Evolutionary conservation across 371 early-diverging fungal species (phyloP), one percentile per base, ranked within the genome.

Genomic region (Mortierella polycephala): DNA sequence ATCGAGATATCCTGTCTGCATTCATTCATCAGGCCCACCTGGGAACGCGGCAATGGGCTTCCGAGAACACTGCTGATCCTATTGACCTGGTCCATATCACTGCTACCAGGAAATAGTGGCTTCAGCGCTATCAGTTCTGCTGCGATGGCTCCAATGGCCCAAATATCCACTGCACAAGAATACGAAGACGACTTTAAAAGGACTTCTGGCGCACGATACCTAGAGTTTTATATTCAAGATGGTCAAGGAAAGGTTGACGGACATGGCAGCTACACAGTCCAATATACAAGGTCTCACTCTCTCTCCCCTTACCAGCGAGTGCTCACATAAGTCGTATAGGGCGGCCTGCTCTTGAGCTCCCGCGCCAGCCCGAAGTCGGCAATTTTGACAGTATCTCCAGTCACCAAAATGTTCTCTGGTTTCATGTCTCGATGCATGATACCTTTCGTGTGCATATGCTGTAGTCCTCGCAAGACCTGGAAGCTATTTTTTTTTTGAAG

Each of bases 161-260:
- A 99, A 20, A 99, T 85, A 82, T 99, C 99, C 40, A 99, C 95
- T 8, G 98, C 96, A 41, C 90, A 94, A 12, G 94, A 90, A 71
- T 99, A 99, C 41, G 83, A 82, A 1, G 92, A 88, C 10, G 91
- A 90, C 30, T 94, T 90, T 42, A 98, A 84, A 16, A 99, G 79
- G 5, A 99, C 92, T 84, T 99, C 99, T 37, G 99, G 99, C 8
- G 99, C 96, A 40, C 99, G 92, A 83, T 99, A 99, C 96, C 96
- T 93, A 80, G 13, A 40, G 5, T 47, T 16, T 51, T 30, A 50
- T 42, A 49, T 54, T 18, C 8, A 42, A 52, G 56, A 40, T 42
- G 11, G 37, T 13, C 16, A 49, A 57, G 23, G 18, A 44, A 44
- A 7, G 45, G n/a, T 39, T 42, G 11, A 18, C 0, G 49, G 13